A percentile compares a stretch with the other conserved stretches of the same genome.
phyloP scores from a whole-genome alignment of 2,329 filamentous ascomycete genomes.

The Aspergillus eucalypticola region DNA sequence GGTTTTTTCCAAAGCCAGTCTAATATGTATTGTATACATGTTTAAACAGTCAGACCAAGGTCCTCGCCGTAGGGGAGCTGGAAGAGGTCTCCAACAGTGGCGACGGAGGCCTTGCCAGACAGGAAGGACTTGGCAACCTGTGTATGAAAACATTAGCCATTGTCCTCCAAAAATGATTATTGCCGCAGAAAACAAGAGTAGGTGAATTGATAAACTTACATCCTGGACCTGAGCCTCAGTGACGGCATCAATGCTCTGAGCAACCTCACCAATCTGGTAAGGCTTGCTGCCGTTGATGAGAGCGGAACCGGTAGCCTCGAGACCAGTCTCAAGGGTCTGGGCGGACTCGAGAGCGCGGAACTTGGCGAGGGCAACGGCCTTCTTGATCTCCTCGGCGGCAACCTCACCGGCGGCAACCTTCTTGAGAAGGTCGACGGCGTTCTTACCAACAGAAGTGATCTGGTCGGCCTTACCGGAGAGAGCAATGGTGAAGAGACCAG shows the following conservation, averaged over 20 bases:
- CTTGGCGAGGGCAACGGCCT: constrained; percentile 90
- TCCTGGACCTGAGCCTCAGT: constrained; percentile 81
- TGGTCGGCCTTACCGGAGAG: constrained; percentile 72
- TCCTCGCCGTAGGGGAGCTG: constrained; percentile 91
- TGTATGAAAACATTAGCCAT: constrained; percentile 10
- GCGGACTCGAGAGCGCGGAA: constrained; percentile 83
- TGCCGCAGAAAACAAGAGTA: background rate
- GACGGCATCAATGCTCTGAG: constrained; percentile 77
- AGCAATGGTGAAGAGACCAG: constrained; percentile 83
- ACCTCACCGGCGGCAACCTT: constrained; percentile 73
- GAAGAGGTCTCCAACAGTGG: constrained; percentile 87
- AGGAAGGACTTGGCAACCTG: constrained; percentile 87
- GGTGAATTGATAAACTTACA: constrained; percentile 56
- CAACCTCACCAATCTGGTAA: constrained; percentile 78
- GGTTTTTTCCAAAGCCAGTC: constrained; percentile 35
- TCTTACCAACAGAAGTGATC: constrained; percentile 72
- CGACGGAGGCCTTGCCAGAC: constrained; percentile 84
- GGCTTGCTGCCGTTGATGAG: constrained; percentile 79
- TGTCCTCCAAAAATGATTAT: background rate
- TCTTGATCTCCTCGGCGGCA: constrained; percentile 81
- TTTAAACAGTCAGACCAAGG: constrained; percentile 89
- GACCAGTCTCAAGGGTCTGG: constrained; percentile 73
- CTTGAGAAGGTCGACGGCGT: constrained; percentile 79
- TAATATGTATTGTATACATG: constrained; percentile 41
- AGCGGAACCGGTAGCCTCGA: constrained; percentile 81